Percentiles rank a stretch among this genome's conserved stretches.
Conservation (phyloP, 768 basidiomycete genomes). For the Suillus americanus region DNA sequence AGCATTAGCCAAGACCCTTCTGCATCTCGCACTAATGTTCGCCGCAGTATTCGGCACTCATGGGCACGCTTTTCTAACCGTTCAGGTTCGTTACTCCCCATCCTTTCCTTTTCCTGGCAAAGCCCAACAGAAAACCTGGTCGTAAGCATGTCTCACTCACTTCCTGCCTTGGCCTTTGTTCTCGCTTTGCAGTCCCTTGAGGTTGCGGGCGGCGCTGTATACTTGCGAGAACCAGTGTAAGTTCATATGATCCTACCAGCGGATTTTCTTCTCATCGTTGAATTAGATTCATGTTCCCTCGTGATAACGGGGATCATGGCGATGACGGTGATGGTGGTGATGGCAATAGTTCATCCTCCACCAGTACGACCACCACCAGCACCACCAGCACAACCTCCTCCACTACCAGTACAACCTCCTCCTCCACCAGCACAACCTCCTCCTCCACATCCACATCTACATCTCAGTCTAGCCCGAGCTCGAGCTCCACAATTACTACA, state of each 20-base stretch:
- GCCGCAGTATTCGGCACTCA: neutral
- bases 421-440: neutral
- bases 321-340: neutral
- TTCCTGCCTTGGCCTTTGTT: conserved; percentile 8
- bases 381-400: neutral
- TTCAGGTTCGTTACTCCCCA: neutral
- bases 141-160: conserved; percentile 1
- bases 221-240: conserved; percentile 5
- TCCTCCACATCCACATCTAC: neutral
- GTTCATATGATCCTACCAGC: neutral
- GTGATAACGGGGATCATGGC: neutral
- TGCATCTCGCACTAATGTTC: neutral
- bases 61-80: neutral
- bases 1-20: neutral
- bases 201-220: neutral
- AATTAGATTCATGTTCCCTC: neutral
- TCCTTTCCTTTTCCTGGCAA: neutral
- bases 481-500: neutral
- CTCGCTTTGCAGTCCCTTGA: conserved; percentile 1
- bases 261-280: neutral
- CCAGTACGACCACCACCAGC: neutral
- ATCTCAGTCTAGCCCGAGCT: conserved; percentile 4
- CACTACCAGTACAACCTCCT: neutral
- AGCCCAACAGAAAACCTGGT: neutral
- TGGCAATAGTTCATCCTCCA: neutral